A percentile compares a stretch with the other conserved stretches of the same genome.
These are phyloP conservation scores for Solanum appendiculatum DNA, from an alignment of 257 asterid species.

Conservation along the genomic window DNA sequence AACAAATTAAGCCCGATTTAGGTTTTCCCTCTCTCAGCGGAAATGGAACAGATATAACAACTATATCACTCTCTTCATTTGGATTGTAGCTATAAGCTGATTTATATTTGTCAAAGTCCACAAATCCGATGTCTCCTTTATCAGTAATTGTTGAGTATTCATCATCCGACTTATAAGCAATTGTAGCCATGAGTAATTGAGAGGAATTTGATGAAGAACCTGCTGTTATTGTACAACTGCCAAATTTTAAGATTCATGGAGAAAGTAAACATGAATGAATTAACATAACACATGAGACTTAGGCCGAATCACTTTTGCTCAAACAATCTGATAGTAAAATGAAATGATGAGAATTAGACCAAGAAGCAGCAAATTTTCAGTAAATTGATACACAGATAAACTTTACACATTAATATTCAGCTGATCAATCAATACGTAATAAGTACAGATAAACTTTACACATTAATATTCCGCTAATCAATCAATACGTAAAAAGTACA, in stretches of 20 bases:
- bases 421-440: not conserved
- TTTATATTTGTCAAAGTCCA: constrained; percentile 46
- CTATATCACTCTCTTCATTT: constrained; percentile 41
- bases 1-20: constrained; percentile 45
- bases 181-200: constrained; percentile 26
- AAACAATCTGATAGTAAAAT: not conserved
- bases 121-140: constrained; percentile 75
- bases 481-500: not conserved
- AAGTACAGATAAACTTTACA: not conserved
- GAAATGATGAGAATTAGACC: not conserved
- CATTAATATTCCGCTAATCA: not conserved
- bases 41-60: constrained; percentile 68
- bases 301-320: not conserved
- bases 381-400: not conserved
- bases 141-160: constrained; percentile 66
- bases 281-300: not conserved
- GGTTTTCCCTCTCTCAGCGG: constrained; percentile 53
- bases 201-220: constrained; percentile 5
- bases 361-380: not conserved
- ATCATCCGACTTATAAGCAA: constrained; percentile 50
- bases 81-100: constrained; percentile 59
- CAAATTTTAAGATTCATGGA: not conserved
- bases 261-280: not conserved
- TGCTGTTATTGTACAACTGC: constrained; percentile 4
- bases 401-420: not conserved